Conservation (phyloP, 176 grass and related monocot genomes). For the Phragmites australis region DNA sequence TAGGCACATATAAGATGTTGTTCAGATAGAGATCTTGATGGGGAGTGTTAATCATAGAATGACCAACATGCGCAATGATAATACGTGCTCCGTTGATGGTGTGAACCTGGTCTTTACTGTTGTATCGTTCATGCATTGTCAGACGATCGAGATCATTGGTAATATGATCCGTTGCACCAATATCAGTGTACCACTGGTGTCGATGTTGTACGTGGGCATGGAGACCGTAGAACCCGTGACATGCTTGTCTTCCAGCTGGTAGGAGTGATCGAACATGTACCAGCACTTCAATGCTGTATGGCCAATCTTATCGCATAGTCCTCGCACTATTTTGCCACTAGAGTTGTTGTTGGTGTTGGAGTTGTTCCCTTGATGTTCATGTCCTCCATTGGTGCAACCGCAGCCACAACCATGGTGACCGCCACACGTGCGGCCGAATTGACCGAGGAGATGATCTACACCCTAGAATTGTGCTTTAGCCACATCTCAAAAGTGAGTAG, state of each 20-base stretch:
- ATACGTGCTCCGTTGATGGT: not conserved
- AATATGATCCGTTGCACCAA: not conserved
- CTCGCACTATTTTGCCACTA: too few relatives aligned
- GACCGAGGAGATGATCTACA: too few relatives aligned
- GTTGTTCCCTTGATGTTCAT: too few relatives aligned
- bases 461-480: too few relatives aligned
- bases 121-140: not conserved
- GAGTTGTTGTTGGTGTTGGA: too few relatives aligned
- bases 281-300: not conserved
- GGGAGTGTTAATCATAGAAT: not conserved
- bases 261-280: not conserved
- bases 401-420: too few relatives aligned
- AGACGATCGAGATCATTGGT: not conserved
- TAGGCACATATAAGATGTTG: not conserved
- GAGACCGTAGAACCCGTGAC: too few relatives aligned
- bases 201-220: not conserved
- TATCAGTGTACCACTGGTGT: not conserved
- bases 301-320: too few relatives aligned
- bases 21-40: not conserved
- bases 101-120: not conserved
- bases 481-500: too few relatives aligned
- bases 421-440: too few relatives aligned
- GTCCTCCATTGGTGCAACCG: too few relatives aligned
- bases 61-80: not conserved
- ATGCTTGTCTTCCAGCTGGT: not conserved